These are phyloP conservation scores for Silene vulgaris DNA, from an alignment of 179 eudicot genomes.

Conservation along the genomic window DNA sequence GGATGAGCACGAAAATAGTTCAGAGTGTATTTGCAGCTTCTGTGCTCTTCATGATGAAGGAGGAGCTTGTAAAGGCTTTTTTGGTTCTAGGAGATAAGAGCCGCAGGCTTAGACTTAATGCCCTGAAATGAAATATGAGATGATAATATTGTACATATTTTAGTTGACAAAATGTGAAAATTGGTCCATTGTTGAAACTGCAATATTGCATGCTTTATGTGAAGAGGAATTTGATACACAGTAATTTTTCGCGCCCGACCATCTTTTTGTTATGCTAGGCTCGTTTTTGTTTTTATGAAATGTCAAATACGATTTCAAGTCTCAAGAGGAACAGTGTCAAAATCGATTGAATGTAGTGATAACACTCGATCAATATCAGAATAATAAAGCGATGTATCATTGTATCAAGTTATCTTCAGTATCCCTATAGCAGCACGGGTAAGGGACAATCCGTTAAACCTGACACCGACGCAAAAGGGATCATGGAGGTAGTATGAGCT, in stretches of 20 bases:
- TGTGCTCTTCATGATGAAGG: slow-evolving; percentile 84
- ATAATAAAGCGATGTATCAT: too few relatives aligned
- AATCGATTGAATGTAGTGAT: too few relatives aligned
- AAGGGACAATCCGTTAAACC: too few relatives aligned
- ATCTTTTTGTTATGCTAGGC: not conserved
- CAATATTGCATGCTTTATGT: not conserved
- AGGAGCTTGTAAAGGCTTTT: slow-evolving; percentile 74
- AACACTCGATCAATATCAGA: too few relatives aligned
- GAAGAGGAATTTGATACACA: not conserved
- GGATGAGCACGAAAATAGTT: slow-evolving; percentile 91
- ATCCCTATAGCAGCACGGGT: too few relatives aligned
- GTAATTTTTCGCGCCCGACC: not conserved
- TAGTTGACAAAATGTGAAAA: not conserved
- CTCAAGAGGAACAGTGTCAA: too few relatives aligned
- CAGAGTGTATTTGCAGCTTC: slow-evolving; percentile 96
- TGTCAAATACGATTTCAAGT: too few relatives aligned
- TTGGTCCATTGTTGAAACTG: not conserved
- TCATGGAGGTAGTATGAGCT: too few relatives aligned
- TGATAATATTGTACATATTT: slow-evolving; percentile 4
- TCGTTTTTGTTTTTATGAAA: too few relatives aligned
- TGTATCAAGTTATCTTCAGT: too few relatives aligned
- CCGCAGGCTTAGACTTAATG: slow-evolving; percentile 27
- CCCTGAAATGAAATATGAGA: slow-evolving; percentile 15
- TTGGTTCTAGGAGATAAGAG: slow-evolving; percentile 37
- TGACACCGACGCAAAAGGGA: too few relatives aligned